Evolutionary conservation across 1,139 yeast species (phyloP).

Genomic region (Pichia sorboxylosa): DNA sequence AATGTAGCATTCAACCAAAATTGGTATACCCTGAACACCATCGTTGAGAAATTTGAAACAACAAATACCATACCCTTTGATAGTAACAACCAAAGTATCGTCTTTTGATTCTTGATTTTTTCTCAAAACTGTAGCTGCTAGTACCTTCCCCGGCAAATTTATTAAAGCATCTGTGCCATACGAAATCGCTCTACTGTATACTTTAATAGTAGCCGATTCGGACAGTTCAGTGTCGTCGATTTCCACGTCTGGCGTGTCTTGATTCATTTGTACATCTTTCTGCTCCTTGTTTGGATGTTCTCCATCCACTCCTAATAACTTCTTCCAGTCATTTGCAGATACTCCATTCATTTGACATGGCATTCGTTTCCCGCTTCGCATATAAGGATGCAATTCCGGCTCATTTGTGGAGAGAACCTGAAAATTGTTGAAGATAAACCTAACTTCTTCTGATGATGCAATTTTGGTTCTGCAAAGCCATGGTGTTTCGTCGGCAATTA

Average conservation of each 20-base stretch:
- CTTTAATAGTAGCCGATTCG: no score
- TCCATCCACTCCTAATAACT: neutral
- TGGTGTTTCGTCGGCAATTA: no score
- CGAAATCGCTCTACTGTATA: neutral
- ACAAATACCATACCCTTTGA: conserved; percentile 11
- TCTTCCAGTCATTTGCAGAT: neutral
- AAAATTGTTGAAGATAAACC: neutral
- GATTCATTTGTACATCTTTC: neutral
- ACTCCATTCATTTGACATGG: no score
- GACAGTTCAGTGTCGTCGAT: no score
- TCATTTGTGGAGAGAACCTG: no score
- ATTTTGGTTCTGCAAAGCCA: neutral
- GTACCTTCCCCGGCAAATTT: neutral
- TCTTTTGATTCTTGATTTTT: conserved; percentile 6
- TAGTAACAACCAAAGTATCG: conserved; percentile 3
- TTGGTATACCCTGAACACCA: neutral
- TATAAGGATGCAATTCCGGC: no score
- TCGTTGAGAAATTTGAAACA: conserved; percentile 13
- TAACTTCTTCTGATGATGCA: neutral
- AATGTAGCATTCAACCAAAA: conserved; percentile 1
- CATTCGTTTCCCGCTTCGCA: no score
- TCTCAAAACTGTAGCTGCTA: neutral
- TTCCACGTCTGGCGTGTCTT: neutral
- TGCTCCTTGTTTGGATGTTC: neutral
- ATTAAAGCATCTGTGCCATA: neutral